A percentile compares a stretch with the other conserved stretches of the same genome.
Evolutionary conservation across 306 rosid genomes (phyloP).

Genomic region (Gynostemma pentaphyllum): DNA sequence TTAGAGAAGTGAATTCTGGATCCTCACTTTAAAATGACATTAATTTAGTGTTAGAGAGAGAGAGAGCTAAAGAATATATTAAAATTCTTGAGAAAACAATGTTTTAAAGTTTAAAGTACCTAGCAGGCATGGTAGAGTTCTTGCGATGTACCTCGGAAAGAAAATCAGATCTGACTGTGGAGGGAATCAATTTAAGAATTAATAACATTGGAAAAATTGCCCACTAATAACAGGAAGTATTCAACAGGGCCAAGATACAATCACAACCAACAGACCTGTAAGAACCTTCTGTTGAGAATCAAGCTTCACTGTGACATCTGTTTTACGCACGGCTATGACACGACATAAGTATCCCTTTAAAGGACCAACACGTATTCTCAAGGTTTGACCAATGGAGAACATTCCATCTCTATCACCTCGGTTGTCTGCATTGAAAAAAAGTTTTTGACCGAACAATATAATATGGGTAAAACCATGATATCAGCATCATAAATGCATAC

Average conservation of each 20-base stretch:
- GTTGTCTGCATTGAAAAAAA: constrained; percentile 50
- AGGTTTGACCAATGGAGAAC: constrained; percentile 84
- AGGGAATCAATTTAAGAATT: constrained; percentile 4
- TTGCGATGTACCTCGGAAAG: constrained; percentile 83
- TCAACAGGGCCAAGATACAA: constrained; percentile 2
- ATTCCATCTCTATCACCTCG: constrained; percentile 42
- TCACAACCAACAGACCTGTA: constrained; percentile 50
- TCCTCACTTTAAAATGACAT: constrained; percentile 31
- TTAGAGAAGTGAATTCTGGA: constrained; percentile 42
- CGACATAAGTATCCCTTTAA: constrained; percentile 97
- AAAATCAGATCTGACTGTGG: constrained; percentile 77
- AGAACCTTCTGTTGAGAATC: constrained; percentile 96
- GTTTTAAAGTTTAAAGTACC: constrained; percentile 30
- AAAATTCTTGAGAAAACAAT: not conserved
- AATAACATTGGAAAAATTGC: not conserved
- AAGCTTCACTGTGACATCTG: constrained; percentile 87
- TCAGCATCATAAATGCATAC: constrained; percentile 31
- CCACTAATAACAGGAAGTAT: not conserved
- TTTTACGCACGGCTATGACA: constrained; percentile 70
- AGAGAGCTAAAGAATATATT: constrained; percentile 13
- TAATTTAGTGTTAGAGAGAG: constrained; percentile 8
- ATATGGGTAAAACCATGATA: constrained; percentile 12
- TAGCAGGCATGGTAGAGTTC: constrained; percentile 29
- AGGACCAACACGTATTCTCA: constrained; percentile 93
- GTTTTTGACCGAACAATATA: constrained; percentile 10